Percentiles rank a stretch among this genome's conserved stretches.
phyloP scores from a whole-genome alignment of 371 early-diverging fungal genomes.

The Syncephalastrum sp. region DNA sequence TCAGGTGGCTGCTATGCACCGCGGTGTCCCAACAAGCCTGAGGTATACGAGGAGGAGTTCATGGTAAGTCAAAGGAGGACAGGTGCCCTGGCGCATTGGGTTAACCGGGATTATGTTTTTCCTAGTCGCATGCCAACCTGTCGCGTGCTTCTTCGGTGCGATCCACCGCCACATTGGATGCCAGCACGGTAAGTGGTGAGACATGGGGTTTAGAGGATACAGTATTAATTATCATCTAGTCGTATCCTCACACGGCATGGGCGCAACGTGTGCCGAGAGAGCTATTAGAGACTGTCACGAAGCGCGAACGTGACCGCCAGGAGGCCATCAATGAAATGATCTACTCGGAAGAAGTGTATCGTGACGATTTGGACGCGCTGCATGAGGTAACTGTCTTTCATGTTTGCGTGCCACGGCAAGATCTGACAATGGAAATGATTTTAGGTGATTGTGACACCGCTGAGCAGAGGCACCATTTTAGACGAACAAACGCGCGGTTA shows the following conservation, averaged over 20 bases:
- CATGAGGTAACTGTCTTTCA: slow-evolving; percentile 15
- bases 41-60: slow-evolving; percentile 20
- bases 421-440: neutral
- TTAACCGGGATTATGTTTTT: neutral
- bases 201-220: neutral
- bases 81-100: neutral
- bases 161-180: slow-evolving; percentile 16
- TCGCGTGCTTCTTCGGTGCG: slow-evolving; percentile 17
- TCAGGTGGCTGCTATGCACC: slow-evolving; percentile 44
- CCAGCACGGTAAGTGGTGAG: slow-evolving; percentile 13
- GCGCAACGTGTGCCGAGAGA: slow-evolving; percentile 68
- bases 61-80: slow-evolving; percentile 14
- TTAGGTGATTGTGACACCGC: slow-evolving; percentile 34
- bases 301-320: slow-evolving; percentile 84
- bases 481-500: slow-evolving; percentile 48
- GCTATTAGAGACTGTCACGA: slow-evolving; percentile 66
- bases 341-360: slow-evolving; percentile 86
- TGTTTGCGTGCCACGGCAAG: neutral
- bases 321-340: slow-evolving; percentile 94
- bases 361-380: slow-evolving; percentile 61
- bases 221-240: slow-evolving; percentile 3
- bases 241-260: slow-evolving; percentile 56
- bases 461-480: slow-evolving; percentile 41
- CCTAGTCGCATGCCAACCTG: slow-evolving; percentile 10
- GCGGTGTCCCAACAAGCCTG: slow-evolving; percentile 36